Percentiles rank a stretch among this genome's conserved stretches.
Conservation (phyloP, 2,329 filamentous ascomycete species). For the Fusarium avenaceum region DNA sequence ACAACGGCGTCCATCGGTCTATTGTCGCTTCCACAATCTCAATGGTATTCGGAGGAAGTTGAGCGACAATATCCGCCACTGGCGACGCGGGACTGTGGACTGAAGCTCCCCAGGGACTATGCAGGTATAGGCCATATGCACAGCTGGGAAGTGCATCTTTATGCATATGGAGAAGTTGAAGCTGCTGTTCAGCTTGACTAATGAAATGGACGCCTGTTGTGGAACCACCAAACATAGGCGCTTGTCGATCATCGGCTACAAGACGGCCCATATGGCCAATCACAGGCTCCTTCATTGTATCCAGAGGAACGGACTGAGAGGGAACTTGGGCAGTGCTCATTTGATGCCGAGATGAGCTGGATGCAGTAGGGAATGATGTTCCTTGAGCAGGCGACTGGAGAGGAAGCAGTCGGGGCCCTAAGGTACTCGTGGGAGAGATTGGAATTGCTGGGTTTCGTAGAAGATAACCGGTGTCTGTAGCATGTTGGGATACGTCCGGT, state of each 20-base stretch:
- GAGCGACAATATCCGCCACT: slow-evolving; percentile 18
- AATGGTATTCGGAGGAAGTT: slow-evolving; percentile 29
- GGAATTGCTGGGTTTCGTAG: background rate
- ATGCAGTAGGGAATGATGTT: fast-evolving
- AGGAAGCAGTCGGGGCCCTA: background rate
- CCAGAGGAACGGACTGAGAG: background rate
- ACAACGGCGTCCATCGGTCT: slow-evolving; percentile 28
- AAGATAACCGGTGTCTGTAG: background rate
- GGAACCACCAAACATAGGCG: slow-evolving; percentile 47
- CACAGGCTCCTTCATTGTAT: slow-evolving; percentile 25
- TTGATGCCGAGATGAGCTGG: background rate
- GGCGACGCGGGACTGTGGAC: background rate
- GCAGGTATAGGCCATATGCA: slow-evolving; percentile 43
- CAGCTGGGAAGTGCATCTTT: slow-evolving; percentile 45
- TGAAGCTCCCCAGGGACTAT: slow-evolving; percentile 39
- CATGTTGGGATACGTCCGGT: background rate
- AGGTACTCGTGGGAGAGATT: background rate
- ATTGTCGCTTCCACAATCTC: slow-evolving; percentile 34
- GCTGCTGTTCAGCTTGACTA: slow-evolving; percentile 46
- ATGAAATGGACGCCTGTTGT: slow-evolving; percentile 49
- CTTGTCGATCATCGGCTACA: slow-evolving; percentile 37
- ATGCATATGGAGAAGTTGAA: slow-evolving; percentile 44
- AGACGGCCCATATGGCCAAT: slow-evolving; percentile 48
- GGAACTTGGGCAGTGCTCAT: too few relatives aligned
- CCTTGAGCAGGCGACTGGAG: background rate